Base-by-base conservation (phyloP, 2,329 filamentous ascomycete species). In the Fonsecaea multimorphosa region DNA sequence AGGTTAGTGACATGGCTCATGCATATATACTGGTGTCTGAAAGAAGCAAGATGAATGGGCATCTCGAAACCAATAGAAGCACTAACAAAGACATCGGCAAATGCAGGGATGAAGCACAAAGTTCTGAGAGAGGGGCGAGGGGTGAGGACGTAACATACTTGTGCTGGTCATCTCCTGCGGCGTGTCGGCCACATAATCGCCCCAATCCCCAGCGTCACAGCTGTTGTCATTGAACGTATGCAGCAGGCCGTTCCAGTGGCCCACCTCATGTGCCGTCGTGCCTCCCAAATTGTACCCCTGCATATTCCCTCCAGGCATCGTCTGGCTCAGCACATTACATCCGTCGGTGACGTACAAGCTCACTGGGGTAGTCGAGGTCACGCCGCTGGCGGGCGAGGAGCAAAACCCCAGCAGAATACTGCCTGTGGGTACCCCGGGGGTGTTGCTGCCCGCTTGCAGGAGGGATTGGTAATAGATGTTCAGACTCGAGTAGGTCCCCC, bases 391-490 rank as follows among this genome's bases (percentile, higher is more conserved):
- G 16, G 78, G 79, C 22, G 86, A 75, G 0, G 82, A 85, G 76
- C 85, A 87, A 59, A 83, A 83, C 1, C 85, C 85, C 2, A 87
- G 78, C 3, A 86, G 74, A 46, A 74, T 75, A 57, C 74, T 74
- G 60, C 77, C 77, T 5, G 72, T 64, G 29, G 67, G 56, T 5
- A 67, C 63, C 27, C 66, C 68, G 3, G 73, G 72, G 5, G 73
- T 71, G 11, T 70, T 70, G 5, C 72, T 57, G 3, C 73, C 68
- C 0, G 73, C 67, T 34, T 78, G 74, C 16, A 87, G 78, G 63
- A 86, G 79, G 34, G 82, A 83, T 74, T 87, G 83, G 77, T 87
- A 87, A 77, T 87, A 87, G 65, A 88, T 77, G 74, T 88, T 88
- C 38, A 87, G 78, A 1, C 81, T 80, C 44, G 72, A 68, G 75